These are phyloP conservation scores for Raphanus raphanistrum DNA, from an alignment of 345 rosid species.

Conservation along the genomic window DNA sequence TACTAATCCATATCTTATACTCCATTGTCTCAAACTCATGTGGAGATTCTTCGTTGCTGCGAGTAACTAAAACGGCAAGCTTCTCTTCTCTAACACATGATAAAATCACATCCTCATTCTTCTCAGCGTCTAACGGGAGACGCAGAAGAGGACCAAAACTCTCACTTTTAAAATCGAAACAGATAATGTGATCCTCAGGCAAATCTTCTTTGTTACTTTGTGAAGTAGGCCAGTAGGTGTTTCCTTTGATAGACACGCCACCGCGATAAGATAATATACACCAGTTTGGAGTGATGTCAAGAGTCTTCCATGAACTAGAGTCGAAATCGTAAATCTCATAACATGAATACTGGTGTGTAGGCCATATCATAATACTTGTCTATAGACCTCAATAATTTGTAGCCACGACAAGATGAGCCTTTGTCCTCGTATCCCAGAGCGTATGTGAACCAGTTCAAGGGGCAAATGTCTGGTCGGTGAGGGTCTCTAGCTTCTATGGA, in stretches of 20 bases:
- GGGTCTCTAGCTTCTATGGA: background rate
- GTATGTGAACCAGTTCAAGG: background rate
- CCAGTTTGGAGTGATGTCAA: background rate
- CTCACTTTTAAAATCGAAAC: no score
- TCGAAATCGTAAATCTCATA: background rate
- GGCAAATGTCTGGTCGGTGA: background rate
- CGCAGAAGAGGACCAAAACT: no score
- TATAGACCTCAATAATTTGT: background rate
- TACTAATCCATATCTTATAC: background rate
- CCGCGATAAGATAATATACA: background rate
- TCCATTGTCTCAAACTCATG: background rate
- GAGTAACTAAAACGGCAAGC: background rate
- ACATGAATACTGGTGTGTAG: background rate
- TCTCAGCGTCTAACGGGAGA: no score
- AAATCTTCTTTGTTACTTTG: background rate
- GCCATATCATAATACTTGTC: background rate
- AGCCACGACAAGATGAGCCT: background rate
- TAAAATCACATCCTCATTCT: background rate
- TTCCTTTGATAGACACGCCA: conserved; percentile 7
- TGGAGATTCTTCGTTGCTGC: background rate
- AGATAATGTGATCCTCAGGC: no score
- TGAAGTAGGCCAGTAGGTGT: background rate
- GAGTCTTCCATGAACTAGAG: background rate
- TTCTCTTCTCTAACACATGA: background rate
- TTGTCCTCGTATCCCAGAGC: conserved; percentile 3